Evolutionary conservation across 2,329 filamentous ascomycete genomes (phyloP).

Genomic region (Trichoderma asperellum): DNA sequence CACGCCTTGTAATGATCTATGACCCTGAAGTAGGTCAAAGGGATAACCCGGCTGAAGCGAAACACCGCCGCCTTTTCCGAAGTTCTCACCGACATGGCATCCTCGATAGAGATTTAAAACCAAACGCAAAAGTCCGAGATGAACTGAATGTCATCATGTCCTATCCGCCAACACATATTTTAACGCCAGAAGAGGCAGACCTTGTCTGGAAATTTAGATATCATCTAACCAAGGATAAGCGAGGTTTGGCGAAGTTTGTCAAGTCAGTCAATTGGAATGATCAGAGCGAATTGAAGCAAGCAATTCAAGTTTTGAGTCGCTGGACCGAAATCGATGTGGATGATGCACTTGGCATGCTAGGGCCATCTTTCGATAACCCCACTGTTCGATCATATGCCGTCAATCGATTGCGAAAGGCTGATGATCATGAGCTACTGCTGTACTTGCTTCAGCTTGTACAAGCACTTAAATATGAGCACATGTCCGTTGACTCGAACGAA

Average conservation of each 20-base stretch:
- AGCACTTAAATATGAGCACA: slow-evolving; percentile 90
- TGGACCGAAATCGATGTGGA: slow-evolving; percentile 98
- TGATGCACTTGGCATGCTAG: slow-evolving; percentile 90
- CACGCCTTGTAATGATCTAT: slow-evolving; percentile 80
- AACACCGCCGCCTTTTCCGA: slow-evolving; percentile 88
- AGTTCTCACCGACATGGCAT: slow-evolving; percentile 91
- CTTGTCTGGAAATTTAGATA: slow-evolving; percentile 97
- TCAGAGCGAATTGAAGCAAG: slow-evolving; percentile 80
- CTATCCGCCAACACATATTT: slow-evolving; percentile 86
- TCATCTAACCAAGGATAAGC: slow-evolving; percentile 89
- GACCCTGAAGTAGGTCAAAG: slow-evolving; percentile 88
- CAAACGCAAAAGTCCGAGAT: slow-evolving; percentile 93
- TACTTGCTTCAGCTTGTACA: slow-evolving; percentile 95
- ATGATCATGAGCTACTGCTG: slow-evolving; percentile 86
- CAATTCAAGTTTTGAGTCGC: slow-evolving; percentile 83
- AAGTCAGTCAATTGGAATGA: slow-evolving; percentile 97
- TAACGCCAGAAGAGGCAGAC: slow-evolving; percentile 91
- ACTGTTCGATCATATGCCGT: slow-evolving; percentile 92
- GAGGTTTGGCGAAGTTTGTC: slow-evolving; percentile 92
- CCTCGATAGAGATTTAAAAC: slow-evolving; percentile 91
- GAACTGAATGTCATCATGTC: slow-evolving; percentile 89
- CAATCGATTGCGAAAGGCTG: slow-evolving; percentile 85
- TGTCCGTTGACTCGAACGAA: slow-evolving; percentile 59
- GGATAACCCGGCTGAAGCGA: slow-evolving; percentile 93
- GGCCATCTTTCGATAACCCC: slow-evolving; percentile 86